phyloP scores from a whole-genome alignment of 2,329 filamentous ascomycete genomes.

The Alternaria alternata region DNA sequence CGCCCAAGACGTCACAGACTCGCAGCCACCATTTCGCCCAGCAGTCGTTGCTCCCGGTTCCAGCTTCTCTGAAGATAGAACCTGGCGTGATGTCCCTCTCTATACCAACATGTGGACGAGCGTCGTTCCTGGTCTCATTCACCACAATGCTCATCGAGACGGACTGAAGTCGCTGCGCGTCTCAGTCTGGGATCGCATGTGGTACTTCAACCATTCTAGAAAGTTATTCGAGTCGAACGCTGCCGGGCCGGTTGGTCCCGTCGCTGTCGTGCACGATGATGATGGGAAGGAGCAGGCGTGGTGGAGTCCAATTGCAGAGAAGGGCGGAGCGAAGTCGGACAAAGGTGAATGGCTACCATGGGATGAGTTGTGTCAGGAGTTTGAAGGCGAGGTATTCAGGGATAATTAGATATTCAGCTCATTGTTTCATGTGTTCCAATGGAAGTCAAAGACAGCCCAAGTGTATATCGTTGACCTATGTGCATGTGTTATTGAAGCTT shows the following conservation, averaged over 20 bases:
- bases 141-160: conserved; percentile 7
- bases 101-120: no score
- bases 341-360: neutral
- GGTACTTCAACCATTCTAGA: conserved; percentile 1
- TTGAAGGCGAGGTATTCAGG: conserved; percentile 5
- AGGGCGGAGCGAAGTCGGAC: conserved; percentile 3
- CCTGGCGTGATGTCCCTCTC: no score
- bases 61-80: no score
- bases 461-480: neutral
- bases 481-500: neutral
- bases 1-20: neutral
- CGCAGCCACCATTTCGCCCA: conserved; percentile 1
- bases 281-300: conserved; percentile 2
- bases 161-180: neutral
- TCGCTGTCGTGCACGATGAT: conserved; percentile 1
- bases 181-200: conserved; percentile 5
- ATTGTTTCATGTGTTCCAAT: neutral
- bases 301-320: conserved; percentile 8
- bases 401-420: neutral
- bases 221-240: neutral
- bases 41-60: neutral
- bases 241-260: neutral
- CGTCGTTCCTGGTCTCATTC: neutral
- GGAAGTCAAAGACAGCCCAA: neutral
- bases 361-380: neutral